Evolutionary conservation across 2,329 filamentous ascomycete species (phyloP).

Genomic region (Chrysosporium keratinophilum): DNA sequence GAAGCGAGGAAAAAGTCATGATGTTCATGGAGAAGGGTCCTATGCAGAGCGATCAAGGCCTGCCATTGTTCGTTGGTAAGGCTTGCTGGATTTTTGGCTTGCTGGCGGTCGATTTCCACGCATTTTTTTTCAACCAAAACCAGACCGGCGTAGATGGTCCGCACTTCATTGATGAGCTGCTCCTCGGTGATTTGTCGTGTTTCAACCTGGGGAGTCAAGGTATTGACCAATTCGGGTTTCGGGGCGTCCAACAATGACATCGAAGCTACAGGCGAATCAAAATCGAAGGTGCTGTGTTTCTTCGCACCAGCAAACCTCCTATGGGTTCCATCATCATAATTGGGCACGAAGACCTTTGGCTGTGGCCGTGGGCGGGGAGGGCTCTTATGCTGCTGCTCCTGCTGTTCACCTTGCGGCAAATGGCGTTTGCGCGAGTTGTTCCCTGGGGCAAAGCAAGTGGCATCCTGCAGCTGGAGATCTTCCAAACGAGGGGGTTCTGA

Average conservation of each 20-base stretch:
- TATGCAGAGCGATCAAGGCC: constrained; percentile 68
- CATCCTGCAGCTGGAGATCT: constrained; percentile 6
- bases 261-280: constrained; percentile 7
- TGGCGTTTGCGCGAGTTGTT: constrained; percentile 7
- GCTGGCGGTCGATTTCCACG: constrained; percentile 65
- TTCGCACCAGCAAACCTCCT: constrained; percentile 4
- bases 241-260: constrained; percentile 1
- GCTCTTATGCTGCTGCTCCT: not conserved
- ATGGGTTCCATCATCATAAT: constrained; percentile 9
- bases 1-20: constrained; percentile 79
- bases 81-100: constrained; percentile 44
- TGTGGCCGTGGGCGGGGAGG: constrained; percentile 1
- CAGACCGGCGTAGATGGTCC: constrained; percentile 56
- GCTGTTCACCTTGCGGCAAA: not conserved
- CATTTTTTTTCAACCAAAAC: constrained; percentile 82
- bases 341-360: constrained; percentile 3
- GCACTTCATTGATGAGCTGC: constrained; percentile 66
- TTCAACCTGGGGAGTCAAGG: constrained; percentile 42
- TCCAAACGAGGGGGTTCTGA: constrained; percentile 6
- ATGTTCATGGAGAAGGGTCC: constrained; percentile 70
- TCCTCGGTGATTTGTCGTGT: constrained; percentile 63
- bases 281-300: constrained; percentile 6
- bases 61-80: constrained; percentile 67
- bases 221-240: constrained; percentile 5
- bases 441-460: not conserved